These are phyloP conservation scores for Onygena corvina DNA, from an alignment of 2,329 filamentous ascomycete species.

Conservation along the genomic window DNA sequence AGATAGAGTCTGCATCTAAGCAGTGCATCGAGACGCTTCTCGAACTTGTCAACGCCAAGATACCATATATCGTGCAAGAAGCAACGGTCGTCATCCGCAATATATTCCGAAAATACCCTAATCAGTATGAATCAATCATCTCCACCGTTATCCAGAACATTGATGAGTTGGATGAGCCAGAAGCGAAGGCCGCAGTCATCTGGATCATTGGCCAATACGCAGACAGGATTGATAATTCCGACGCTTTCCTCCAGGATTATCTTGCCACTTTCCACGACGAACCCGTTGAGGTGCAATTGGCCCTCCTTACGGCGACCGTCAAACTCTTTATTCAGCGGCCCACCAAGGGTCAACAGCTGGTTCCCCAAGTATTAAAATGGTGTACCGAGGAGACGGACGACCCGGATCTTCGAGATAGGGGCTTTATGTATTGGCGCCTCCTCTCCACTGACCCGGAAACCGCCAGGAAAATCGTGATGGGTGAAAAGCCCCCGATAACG, in stretches of 20 bases:
- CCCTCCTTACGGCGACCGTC: conserved; percentile 86
- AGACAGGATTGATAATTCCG: conserved; percentile 92
- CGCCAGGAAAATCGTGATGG: conserved; percentile 87
- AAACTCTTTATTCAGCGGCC: conserved; percentile 96
- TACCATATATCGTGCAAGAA: conserved; percentile 97
- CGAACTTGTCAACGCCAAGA: conserved; percentile 91
- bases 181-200: conserved; percentile 96
- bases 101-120: conserved; percentile 98
- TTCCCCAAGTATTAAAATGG: conserved; percentile 94
- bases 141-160: conserved; percentile 89
- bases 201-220: conserved; percentile 99
- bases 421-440: conserved; percentile 99
- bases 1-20: conserved; percentile 86
- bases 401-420: conserved; percentile 84
- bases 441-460: conserved; percentile 81
- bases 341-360: conserved; percentile 83
- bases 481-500: conserved; percentile 89
- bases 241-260: conserved; percentile 88
- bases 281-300: conserved; percentile 87
- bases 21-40: conserved; percentile 87
- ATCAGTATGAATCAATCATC: conserved; percentile 97
- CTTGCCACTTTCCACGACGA: conserved; percentile 88
- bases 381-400: conserved; percentile 99
- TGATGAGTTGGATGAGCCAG: conserved; percentile 90
- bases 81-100: conserved; percentile 97